A percentile compares a stretch with the other conserved stretches of the same genome.
Conservation (phyloP, 2,329 filamentous ascomycete genomes). For the Metarhizium guizhouense region DNA sequence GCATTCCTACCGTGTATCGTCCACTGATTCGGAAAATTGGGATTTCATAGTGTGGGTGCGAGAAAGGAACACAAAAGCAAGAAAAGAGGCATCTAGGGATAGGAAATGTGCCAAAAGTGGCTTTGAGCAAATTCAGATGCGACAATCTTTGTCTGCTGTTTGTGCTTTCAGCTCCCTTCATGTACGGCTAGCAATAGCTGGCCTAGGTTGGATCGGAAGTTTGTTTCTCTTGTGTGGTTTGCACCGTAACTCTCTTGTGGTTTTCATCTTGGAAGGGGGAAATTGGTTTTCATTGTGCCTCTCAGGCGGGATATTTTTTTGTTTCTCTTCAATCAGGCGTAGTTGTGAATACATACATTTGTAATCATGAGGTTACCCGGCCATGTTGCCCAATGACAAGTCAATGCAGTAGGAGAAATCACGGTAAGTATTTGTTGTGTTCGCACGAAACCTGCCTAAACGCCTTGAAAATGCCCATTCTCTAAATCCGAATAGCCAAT, state of each 20-base stretch:
- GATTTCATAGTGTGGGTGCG: too few relatives aligned
- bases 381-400: background rate
- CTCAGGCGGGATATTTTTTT: background rate
- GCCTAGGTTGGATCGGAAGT: background rate
- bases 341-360: background rate
- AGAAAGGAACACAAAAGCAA: background rate
- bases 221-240: background rate
- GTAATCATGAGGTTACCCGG: background rate
- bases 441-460: background rate
- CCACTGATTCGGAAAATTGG: too few relatives aligned
- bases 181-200: background rate
- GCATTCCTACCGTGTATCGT: too few relatives aligned
- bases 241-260: background rate
- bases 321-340: background rate
- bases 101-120: background rate
- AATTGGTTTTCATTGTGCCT: background rate
- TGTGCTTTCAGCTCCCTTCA: background rate
- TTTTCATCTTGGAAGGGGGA: background rate
- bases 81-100: background rate
- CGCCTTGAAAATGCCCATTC: conserved; percentile 4
- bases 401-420: background rate
- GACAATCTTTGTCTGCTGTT: background rate
- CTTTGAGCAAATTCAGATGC: background rate
- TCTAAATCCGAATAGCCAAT: background rate
- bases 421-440: background rate